A percentile compares a stretch with the other conserved stretches of the same genome.
Conservation (phyloP, 208 protist genomes). For the Naegleria gruberi region DNA sequence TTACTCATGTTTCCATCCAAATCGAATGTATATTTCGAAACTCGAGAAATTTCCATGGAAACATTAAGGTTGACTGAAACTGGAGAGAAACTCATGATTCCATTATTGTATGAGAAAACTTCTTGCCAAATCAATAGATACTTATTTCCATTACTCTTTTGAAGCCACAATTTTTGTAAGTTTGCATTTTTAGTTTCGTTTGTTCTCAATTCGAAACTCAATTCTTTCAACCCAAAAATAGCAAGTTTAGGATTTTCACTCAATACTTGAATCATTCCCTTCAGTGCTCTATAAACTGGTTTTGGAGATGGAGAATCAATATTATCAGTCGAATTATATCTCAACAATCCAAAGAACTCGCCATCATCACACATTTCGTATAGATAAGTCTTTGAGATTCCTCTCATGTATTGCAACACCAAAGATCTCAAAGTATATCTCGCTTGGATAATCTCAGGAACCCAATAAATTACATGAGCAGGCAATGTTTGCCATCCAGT, state of each 20-base stretch:
- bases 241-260: background rate
- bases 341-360: background rate
- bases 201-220: background rate
- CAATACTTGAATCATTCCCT: background rate
- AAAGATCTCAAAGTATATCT: background rate
- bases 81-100: too few relatives aligned
- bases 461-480: background rate
- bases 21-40: too few relatives aligned
- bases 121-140: background rate
- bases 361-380: background rate
- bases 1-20: too few relatives aligned
- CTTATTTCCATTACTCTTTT: background rate
- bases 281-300: background rate
- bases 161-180: background rate
- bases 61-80: too few relatives aligned
- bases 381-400: background rate
- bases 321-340: background rate
- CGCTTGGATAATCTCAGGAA: background rate
- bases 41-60: too few relatives aligned
- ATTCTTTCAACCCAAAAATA: background rate
- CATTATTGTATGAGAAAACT: background rate
- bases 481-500: background rate
- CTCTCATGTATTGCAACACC: background rate
- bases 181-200: background rate
- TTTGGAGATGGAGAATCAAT: background rate